Base-by-base conservation (phyloP, 2,329 filamentous ascomycete genomes). In the Penicillium sumatraense region DNA sequence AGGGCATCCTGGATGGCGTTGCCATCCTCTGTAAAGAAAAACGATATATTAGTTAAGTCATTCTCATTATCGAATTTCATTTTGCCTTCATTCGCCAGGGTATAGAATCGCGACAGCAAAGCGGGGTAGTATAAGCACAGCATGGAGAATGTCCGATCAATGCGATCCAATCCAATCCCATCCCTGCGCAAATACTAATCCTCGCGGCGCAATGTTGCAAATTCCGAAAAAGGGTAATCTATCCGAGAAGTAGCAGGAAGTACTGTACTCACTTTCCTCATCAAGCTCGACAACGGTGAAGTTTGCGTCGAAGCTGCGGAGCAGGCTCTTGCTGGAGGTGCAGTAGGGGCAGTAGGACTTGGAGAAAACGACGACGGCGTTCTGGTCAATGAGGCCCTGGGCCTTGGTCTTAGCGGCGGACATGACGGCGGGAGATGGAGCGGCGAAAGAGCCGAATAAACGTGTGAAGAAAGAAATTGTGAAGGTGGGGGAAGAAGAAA, bases 311-410 rank as follows among this genome's bases (percentile, higher is more conserved):
- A 86, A 66, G 54, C 86, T 80, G 69, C 82, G 84, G 66, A 99
- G 81, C 48, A 91, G 82, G 54, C 81, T 70, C 86, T 98, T 98
- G 66, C 89, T 86, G 57, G 87, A 82, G 55, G 79, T 83, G 84
- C 93, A 98, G 85, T 96, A 96, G 11, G 93, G 92, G 85, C 95
- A 99, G 81, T 91, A 96, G 14, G 89, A 91, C 82, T 99, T 99
- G 78, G 89, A 93, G 84, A 99, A 99, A 74, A 99, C 90, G 68
- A 95, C 90, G 75, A 96, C 92, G 68, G 86, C 79, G 80, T 96
- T 95, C 72, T 93, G 87, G 77, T 95, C 86, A 76, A 98, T 96
- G 79, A 97, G 87, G 70, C 81, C 76, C 77, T 96, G 86, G 59
- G 90, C 90, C 78, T 96, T 96, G 61, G 84, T 82, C 79, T 90